phyloP scores from a whole-genome alignment of 371 early-diverging fungal species.

The Coemansia sp. region DNA sequence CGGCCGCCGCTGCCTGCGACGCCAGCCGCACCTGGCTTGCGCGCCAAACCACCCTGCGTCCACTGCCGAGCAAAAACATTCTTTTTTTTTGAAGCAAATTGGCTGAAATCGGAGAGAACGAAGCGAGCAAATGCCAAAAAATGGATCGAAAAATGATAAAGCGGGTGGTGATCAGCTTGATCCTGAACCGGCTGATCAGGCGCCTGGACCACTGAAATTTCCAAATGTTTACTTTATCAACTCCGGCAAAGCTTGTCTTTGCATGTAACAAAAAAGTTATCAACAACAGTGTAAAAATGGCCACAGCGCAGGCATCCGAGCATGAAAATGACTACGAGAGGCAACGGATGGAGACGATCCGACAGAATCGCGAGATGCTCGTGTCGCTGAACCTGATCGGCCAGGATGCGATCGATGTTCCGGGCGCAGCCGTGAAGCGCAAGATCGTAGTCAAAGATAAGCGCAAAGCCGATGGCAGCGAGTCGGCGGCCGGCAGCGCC shows the following conservation, averaged over 20 bases:
- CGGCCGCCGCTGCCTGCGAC: neutral
- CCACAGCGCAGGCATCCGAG: constrained; percentile 23
- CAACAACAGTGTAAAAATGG: neutral
- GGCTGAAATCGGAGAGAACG: neutral
- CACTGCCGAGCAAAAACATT: neutral
- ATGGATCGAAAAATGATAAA: too few species aligned
- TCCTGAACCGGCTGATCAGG: too few species aligned
- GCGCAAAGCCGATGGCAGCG: constrained; percentile 9
- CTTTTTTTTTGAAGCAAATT: neutral
- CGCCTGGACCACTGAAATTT: too few species aligned
- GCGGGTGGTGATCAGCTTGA: too few species aligned
- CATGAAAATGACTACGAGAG: constrained; percentile 47
- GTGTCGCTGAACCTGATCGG: constrained; percentile 53
- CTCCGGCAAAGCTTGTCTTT: too few species aligned
- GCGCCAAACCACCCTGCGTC: constrained; percentile 3
- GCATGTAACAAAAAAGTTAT: too few species aligned
- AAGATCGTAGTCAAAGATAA: constrained; percentile 16
- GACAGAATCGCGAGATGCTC: constrained; percentile 61
- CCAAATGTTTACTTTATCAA: too few species aligned
- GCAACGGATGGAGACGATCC: constrained; percentile 64
- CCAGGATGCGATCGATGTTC: constrained; percentile 15
- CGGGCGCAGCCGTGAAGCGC: constrained; percentile 33
- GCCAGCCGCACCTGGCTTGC: neutral
- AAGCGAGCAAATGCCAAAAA: neutral
- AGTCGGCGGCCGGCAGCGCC: constrained; percentile 1